Conservation (phyloP, 2,329 filamentous ascomycete genomes). For the Trichophyton mentagrophytes region DNA sequence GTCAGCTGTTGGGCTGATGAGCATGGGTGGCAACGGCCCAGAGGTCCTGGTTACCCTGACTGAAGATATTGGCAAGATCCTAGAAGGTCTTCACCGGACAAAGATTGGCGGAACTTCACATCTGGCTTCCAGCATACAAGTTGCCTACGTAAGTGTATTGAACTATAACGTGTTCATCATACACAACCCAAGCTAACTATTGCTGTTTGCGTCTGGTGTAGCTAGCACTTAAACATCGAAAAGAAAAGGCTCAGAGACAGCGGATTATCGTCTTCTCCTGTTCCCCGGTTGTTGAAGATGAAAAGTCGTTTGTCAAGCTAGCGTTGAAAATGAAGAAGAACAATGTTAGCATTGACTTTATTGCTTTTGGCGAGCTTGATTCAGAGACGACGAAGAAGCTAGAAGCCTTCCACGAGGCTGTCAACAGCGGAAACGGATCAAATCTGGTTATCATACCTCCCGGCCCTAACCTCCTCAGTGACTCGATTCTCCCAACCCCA, state of each 20-base stretch:
- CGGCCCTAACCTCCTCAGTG: constrained; percentile 80
- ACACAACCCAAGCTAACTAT: background rate
- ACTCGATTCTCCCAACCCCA: constrained; percentile 77
- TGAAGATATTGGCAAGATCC: constrained; percentile 87
- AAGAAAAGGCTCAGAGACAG: constrained; percentile 94
- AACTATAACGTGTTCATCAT: background rate
- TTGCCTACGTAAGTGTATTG: constrained; percentile 61
- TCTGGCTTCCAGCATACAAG: constrained; percentile 85
- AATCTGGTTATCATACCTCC: constrained; percentile 83
- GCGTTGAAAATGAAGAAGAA: constrained; percentile 99
- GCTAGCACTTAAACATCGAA: constrained; percentile 93
- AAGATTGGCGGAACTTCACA: constrained; percentile 86
- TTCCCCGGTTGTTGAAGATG: constrained; percentile 77
- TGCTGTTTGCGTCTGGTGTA: constrained; percentile 27
- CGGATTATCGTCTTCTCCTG: constrained; percentile 96
- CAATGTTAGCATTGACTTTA: constrained; percentile 84
- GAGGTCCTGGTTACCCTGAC: constrained; percentile 95
- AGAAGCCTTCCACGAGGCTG: constrained; percentile 80
- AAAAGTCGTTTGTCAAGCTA: constrained; percentile 76
- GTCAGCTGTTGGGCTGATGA: constrained; percentile 95
- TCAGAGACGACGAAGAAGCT: constrained; percentile 83
- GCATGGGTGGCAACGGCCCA: constrained; percentile 94
- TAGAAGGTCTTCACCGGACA: constrained; percentile 81
- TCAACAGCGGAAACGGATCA: constrained; percentile 84
- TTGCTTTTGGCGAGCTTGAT: constrained; percentile 87